Conservation (phyloP, 495 filamentous ascomycete species). For the Lepidopterella palustris region DNA sequence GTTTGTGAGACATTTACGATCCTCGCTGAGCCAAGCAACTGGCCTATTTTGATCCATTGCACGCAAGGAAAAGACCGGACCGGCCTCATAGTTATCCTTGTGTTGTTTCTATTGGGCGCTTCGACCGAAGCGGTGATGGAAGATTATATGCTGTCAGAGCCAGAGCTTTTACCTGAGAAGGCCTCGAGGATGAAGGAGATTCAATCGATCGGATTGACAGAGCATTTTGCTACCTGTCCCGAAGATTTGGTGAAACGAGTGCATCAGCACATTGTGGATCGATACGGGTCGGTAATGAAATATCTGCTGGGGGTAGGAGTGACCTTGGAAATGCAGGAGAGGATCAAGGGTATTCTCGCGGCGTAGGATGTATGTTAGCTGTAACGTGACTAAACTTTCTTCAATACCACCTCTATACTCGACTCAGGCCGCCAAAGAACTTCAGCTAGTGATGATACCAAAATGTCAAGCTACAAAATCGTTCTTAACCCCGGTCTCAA, state of each 20-base stretch:
- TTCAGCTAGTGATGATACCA: too few species aligned
- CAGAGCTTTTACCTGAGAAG: constrained; percentile 54
- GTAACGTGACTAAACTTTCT: too few species aligned
- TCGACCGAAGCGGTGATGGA: constrained; percentile 49
- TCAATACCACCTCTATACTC: too few species aligned
- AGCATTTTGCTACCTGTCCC: constrained; percentile 61
- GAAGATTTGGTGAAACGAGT: constrained; percentile 49
- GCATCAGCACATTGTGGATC: constrained; percentile 43
- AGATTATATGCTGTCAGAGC: constrained; percentile 60
- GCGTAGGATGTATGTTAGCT: neutral
- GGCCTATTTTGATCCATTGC: constrained; percentile 68
- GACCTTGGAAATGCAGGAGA: constrained; percentile 28
- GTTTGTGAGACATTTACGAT: constrained; percentile 54
- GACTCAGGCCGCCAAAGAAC: too few species aligned
- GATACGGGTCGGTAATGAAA: constrained; percentile 54
- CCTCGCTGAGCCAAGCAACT: constrained; percentile 41
- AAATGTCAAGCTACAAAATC: neutral
- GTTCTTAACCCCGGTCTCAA: neutral
- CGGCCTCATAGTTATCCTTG: constrained; percentile 61
- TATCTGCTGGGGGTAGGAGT: constrained; percentile 60
- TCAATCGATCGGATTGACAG: constrained; percentile 55
- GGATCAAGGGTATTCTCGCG: constrained; percentile 13
- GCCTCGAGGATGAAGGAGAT: constrained; percentile 63
- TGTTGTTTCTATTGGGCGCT: constrained; percentile 53
- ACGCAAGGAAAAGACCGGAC: constrained; percentile 87